phyloP scores from a whole-genome alignment of 164 flowering plant species.

The Annona cherimola region DNA sequence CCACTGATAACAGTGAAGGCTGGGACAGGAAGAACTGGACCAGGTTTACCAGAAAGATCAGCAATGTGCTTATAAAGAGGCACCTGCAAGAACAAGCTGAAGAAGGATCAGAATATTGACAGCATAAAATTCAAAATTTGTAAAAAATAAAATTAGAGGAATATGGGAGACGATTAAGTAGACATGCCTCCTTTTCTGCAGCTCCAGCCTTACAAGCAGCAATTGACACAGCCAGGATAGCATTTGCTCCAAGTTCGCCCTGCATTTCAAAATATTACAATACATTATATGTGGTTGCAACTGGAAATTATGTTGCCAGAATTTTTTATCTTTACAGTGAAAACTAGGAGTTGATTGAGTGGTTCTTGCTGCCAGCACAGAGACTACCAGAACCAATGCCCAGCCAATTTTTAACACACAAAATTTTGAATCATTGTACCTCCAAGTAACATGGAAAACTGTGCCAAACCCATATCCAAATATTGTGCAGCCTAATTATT shows the following conservation, averaged over 20 bases:
- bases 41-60: constrained; percentile 70
- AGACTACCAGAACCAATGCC: no score
- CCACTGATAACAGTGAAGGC: constrained; percentile 88
- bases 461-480: no score
- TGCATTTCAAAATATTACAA: constrained; percentile 17
- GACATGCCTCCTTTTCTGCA: constrained; percentile 88
- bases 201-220: constrained; percentile 99
- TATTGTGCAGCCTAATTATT: no score
- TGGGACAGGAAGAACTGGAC: constrained; percentile 73
- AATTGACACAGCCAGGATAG: constrained; percentile 80
- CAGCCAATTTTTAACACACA: no score
- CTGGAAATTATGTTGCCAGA: no score
- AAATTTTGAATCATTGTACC: no score
- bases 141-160: neutral
- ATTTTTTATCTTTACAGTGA: no score
- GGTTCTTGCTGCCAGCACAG: no score
- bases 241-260: constrained; percentile 86
- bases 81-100: constrained; percentile 46
- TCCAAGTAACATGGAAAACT: no score
- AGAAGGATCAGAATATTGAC: neutral
- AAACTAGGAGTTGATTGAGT: no score
- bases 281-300: neutral
- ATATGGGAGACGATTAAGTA: neutral
- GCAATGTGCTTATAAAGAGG: constrained; percentile 89
- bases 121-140: constrained; percentile 1